Conservation (phyloP, 1,139 yeast genomes). For the Yamadazyma buinensis region DNA sequence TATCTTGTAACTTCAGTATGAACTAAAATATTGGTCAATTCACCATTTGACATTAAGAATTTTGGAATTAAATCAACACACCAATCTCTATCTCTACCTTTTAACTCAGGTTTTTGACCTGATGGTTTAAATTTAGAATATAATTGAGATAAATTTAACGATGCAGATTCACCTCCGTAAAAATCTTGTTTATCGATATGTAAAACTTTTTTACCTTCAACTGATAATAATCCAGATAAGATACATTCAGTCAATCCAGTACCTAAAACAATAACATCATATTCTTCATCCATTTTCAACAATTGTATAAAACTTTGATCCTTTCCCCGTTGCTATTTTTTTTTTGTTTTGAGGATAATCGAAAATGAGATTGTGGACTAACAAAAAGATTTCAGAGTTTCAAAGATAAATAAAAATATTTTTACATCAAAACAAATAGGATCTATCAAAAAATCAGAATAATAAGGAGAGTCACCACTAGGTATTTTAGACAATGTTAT, state of each 20-base stretch:
- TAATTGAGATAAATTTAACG: constrained; percentile 58
- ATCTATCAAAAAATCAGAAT: too few species aligned
- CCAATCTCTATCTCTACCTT: constrained; percentile 97
- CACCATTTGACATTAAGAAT: constrained; percentile 97
- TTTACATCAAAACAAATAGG: too few species aligned
- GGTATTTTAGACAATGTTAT: constrained; percentile 50
- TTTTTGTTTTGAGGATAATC: too few species aligned
- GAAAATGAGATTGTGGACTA: too few species aligned
- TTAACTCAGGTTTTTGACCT: constrained; percentile 64
- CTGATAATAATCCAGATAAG: constrained; percentile 87
- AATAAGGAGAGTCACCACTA: too few species aligned
- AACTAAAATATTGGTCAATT: constrained; percentile 87
- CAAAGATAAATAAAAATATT: too few species aligned
- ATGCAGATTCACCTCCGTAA: constrained; percentile 83
- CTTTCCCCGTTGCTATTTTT: background rate
- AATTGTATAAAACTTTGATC: background rate
- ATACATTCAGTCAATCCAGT: constrained; percentile 96
- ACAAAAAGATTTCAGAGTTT: too few species aligned
- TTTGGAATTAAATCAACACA: constrained; percentile 96
- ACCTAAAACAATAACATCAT: constrained; percentile 64
- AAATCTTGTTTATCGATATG: constrained; percentile 97
- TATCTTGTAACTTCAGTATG: constrained; percentile 96
- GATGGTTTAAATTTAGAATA: constrained; percentile 69
- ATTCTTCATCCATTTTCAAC: constrained; percentile 78
- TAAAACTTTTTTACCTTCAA: constrained; percentile 85